Evolutionary conservation across 768 basidiomycete genomes (phyloP).

Genomic region (Tylopilus plumbeoviolaceoides): DNA sequence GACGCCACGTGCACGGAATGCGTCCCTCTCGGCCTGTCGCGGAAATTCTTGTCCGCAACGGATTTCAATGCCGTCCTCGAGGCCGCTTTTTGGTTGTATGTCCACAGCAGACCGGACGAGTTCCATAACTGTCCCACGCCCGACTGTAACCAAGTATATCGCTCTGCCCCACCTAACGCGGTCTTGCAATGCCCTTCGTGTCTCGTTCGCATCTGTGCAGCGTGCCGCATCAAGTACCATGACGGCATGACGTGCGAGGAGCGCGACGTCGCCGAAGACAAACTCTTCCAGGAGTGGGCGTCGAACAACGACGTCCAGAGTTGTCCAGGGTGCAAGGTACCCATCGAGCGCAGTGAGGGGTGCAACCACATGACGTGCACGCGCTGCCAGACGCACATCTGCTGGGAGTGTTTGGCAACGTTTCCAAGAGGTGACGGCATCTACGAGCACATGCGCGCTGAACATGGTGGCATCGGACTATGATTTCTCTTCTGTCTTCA

Average conservation of each 20-base stretch:
- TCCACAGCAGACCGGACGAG: slow-evolving; percentile 56
- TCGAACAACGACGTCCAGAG: slow-evolving; percentile 60
- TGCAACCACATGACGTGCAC: slow-evolving; percentile 85
- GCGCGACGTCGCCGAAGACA: slow-evolving; percentile 46
- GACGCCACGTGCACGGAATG: slow-evolving; percentile 52
- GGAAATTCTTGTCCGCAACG: slow-evolving; percentile 42
- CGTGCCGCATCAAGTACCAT: slow-evolving; percentile 57
- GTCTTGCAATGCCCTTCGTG: slow-evolving; percentile 70
- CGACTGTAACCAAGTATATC: slow-evolving; percentile 73
- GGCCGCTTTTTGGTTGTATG: slow-evolving; percentile 57
- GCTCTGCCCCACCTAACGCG: slow-evolving; percentile 44
- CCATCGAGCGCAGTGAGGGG: slow-evolving; percentile 69
- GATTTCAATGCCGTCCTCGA: slow-evolving; percentile 55
- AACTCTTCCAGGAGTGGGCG: slow-evolving; percentile 63
- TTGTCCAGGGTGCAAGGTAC: slow-evolving; percentile 67
- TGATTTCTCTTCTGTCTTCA: slow-evolving; percentile 1
- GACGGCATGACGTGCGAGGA: slow-evolving; percentile 66
- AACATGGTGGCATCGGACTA: slow-evolving; percentile 63
- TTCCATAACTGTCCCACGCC: slow-evolving; percentile 77
- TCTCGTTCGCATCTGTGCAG: slow-evolving; percentile 61
- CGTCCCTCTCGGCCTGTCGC: slow-evolving; percentile 54
- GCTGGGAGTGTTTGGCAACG: slow-evolving; percentile 74
- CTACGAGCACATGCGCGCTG: slow-evolving; percentile 71
- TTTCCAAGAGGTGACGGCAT: slow-evolving; percentile 66
- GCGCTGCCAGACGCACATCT: slow-evolving; percentile 71